Evolutionary conservation across 495 filamentous ascomycete species (phyloP), one percentile per base, ranked within the genome.

Genomic region (Talaromyces borbonicus): DNA sequence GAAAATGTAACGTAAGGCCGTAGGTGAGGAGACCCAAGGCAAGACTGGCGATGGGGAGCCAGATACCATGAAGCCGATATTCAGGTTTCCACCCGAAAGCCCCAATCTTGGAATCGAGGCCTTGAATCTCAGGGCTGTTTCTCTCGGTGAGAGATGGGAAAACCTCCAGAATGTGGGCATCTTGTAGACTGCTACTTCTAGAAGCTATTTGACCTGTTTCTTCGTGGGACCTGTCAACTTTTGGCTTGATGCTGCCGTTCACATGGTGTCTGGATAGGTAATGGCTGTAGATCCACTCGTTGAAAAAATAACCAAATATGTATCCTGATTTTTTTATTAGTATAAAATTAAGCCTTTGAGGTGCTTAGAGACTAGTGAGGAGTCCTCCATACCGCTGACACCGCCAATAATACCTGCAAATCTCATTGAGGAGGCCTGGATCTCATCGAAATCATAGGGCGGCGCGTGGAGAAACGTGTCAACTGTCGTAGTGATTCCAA

Each of bases 401-500:
- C 55, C 60, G 7, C 63, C 63, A 26, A 67, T 58, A 0, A 65
- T 58, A 24, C 62, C 60, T 14, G 62, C 64, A 51, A 65, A 67
- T 18, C 64, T 56, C 54, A 67, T 57, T 0, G 64, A 67, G 18
- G 64, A 60, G 8, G 64, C 61, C 20, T 61, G 37, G 24, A 65
- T 54, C 0, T 55, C 63, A 42, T 67, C 39, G 40, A 67, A 67
- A 9, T 60, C 48, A 43, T 66, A 68, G 2, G 65, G 61, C 1
- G 65, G 65, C 23, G 58, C 54, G 14, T 66, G 57, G 11, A 68
- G 38, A 49, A 68, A 65, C 2, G 44, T 55, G 20, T 64, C 62
- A 26, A 66, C 58, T 2, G 65, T 66, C 3, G 62, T 63, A 4
- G 64, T 66, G 37, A 65, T 68, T 11, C 62, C 65, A 43, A 65